Evolutionary conservation across 345 rosid species (phyloP), one percentile per base, ranked within the genome.

Genomic region (Eucalyptus victrix): DNA sequence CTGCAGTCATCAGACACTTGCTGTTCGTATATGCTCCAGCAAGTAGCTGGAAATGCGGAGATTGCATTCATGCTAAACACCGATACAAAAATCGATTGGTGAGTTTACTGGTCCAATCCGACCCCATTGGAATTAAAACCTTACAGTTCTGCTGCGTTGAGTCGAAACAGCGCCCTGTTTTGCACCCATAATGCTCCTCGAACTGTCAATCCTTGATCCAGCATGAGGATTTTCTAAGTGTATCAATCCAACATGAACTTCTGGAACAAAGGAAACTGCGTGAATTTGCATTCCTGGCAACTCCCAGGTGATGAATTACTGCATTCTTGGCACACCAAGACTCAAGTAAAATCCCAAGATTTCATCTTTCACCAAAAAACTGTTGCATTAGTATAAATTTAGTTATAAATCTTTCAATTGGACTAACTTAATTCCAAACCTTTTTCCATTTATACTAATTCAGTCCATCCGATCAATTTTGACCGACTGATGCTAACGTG

Each of bases 401-500:
- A 53, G 5, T 53, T 53, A 19, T 53, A 53, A 53, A 53, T 1
- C 0, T 53, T 53, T 53, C 10, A 19, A 53, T 53, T 53, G 2
- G 1, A 53, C 2, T 53, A 53, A 53, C 1, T 53, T 53, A 53
- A 0, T 53, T 8, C 0, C 5, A 53, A 53, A 19, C 0, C 2
- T 53, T 53, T 53, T 53, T 4, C 4, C 2, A 19, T 53, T 8
- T 0, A 4, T 53, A 3, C 0, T 3, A 53, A 53, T 53, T 53
- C 24, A 3, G 0, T 53, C 0, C 0, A 53, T 19, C 2, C 1
- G 0, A 53, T 53, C 4, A 7, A 53, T 53, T 53, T 19, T 19
- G 1, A 19, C 2, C 1, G 5, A 19, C 1, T 2, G 9, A 53
- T 7, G 5, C 0, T 53, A 19, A 7, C 2, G 2, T 3, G 24